Base-by-base conservation (phyloP, 2,329 filamentous ascomycete genomes). In the Cercospora sp. region DNA sequence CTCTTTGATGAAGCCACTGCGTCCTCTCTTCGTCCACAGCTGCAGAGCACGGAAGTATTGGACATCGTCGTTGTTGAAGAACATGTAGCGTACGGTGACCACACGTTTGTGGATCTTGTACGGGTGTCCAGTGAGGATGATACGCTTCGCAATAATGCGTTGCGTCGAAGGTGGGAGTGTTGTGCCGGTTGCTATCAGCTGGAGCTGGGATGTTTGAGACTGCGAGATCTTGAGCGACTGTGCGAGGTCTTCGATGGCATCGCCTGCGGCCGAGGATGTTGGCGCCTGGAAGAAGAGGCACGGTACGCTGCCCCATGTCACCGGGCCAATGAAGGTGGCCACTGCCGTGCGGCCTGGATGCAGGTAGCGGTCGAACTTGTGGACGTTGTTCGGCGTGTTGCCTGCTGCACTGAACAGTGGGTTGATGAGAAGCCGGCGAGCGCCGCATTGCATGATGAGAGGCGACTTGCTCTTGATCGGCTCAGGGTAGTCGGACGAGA, bases 61-160 rank as follows among this genome's bases (percentile, higher is more conserved):
- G 33, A 99, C 92, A 72, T 99, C 96, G 75, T 94, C 92, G 60
- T 91, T 85, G 83, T 94, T 96, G 88, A 99, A 99, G 86, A 99
- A 99, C 96, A 99, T 99, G 86, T 99, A 99, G 31, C 95, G 90
- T 58, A 99, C 90, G 0, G 96, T 99, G 68, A 99, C 95, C 26
- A 99, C 85, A 81, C 91, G 93, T 87, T 97, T 97, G 87, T 99
- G 93, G 79, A 99, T 99, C 83, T 99, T 97, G 86, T 93, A 97
- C 0, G 96, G 95, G 78, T 99, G 94, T 16, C 95, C 96, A 0
- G 95, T 97, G 66, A 99, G 86, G 72, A 98, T 92, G 74, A 96
- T 89, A 63, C 95, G 90, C 83, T 99, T 99, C 75, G 94, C 94
- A 68, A 99, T 89, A 65, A 99, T 90, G 45, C 95, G 90, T 59